These are phyloP conservation scores for Monosporascus sp. DNA, from an alignment of 2,329 filamentous ascomycete genomes.

Conservation along the genomic window DNA sequence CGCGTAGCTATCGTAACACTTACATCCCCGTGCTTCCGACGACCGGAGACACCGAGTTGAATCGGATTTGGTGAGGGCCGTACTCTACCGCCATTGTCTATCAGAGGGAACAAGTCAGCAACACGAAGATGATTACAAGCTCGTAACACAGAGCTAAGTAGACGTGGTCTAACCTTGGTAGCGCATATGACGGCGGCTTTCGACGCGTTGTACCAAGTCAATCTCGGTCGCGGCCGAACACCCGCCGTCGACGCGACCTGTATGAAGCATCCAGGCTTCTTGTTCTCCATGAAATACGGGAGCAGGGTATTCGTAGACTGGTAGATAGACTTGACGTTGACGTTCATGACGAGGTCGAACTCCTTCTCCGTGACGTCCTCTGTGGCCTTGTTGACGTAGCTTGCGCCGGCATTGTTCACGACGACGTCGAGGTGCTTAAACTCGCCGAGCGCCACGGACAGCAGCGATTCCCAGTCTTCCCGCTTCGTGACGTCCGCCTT, in stretches of 20 bases:
- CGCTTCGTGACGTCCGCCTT: conserved; percentile 45
- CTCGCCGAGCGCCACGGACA: conserved; percentile 38
- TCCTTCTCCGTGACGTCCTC: conserved; percentile 59
- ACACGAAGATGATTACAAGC: neutral
- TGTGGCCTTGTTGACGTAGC: conserved; percentile 58
- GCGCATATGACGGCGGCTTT: conserved; percentile 62
- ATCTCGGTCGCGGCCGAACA: conserved; percentile 51
- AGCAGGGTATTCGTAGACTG: conserved; percentile 54
- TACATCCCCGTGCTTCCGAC: conserved; percentile 60
- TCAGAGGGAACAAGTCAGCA: conserved; percentile 2
- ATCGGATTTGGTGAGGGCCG: conserved; percentile 64
- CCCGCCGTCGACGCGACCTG: conserved; percentile 63
- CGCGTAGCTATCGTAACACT: conserved; percentile 9
- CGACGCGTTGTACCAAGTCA: conserved; percentile 67
- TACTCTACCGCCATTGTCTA: conserved; percentile 63
- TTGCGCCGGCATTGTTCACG: conserved; percentile 57
- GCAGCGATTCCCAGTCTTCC: conserved; percentile 47
- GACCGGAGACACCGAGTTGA: conserved; percentile 67
- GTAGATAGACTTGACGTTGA: conserved; percentile 66
- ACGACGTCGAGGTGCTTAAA: conserved; percentile 52
- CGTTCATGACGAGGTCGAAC: conserved; percentile 61
- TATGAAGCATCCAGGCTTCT: conserved; percentile 55
- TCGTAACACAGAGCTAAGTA: neutral
- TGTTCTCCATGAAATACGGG: conserved; percentile 53
- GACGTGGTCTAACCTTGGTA: conserved; percentile 31